A percentile compares a stretch with the other conserved stretches of the same genome.
These are phyloP conservation scores for Cubamyces sp. DNA, from an alignment of 768 basidiomycete genomes.

Conservation along the genomic window DNA sequence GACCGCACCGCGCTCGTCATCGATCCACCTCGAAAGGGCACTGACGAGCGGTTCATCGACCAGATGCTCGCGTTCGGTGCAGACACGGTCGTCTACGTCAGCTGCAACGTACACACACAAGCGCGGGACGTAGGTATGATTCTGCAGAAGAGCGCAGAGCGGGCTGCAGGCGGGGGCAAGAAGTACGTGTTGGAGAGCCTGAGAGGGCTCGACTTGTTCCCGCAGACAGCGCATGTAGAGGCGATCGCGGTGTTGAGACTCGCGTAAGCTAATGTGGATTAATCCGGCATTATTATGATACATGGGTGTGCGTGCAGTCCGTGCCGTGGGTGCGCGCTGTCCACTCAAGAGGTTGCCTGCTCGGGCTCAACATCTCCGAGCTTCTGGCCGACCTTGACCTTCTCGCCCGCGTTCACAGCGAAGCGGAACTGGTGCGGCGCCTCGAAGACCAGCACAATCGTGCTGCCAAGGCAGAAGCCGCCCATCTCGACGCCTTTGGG, in stretches of 20 bases:
- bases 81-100: constrained; percentile 82
- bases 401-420: constrained; percentile 72
- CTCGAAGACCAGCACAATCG: constrained; percentile 96
- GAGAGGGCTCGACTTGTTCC: constrained; percentile 92
- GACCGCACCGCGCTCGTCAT: constrained; percentile 71
- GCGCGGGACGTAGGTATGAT: constrained; percentile 86
- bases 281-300: neutral
- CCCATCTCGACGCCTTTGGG: constrained; percentile 94
- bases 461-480: constrained; percentile 93
- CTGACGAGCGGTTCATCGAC: constrained; percentile 75
- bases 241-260: constrained; percentile 58
- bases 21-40: constrained; percentile 96
- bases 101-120: constrained; percentile 94
- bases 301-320: neutral
- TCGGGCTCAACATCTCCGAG: constrained; percentile 57
- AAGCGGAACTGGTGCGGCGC: constrained; percentile 87
- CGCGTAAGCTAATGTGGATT: constrained; percentile 23
- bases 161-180: constrained; percentile 40
- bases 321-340: neutral
- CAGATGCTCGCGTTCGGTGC: constrained; percentile 77
- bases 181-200: constrained; percentile 82
- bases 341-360: neutral
- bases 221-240: constrained; percentile 95
- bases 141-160: constrained; percentile 47
- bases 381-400: constrained; percentile 84